Base-by-base conservation (phyloP, 2,329 filamentous ascomycete species). In the Drechslerella dactyloides region DNA sequence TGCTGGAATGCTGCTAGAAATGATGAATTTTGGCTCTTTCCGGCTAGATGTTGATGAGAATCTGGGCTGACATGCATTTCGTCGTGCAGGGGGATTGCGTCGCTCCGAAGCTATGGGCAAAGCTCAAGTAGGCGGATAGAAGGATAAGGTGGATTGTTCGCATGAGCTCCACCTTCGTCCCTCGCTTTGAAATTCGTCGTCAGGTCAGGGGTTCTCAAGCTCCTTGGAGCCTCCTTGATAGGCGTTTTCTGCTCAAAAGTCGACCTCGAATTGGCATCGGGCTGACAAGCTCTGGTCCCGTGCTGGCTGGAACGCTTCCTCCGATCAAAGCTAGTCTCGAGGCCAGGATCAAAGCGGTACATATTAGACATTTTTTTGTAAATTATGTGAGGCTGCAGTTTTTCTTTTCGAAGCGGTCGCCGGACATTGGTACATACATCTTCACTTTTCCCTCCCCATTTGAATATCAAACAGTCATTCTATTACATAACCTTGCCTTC, bases 71-170 rank as follows among this genome's bases (percentile, higher is more conserved):
- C 57, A 13, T 37, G n/a, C 10, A 50, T 57, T 30, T 42, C 53
- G 48, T 51, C 11, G 27, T 60, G 46, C 48, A 70, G 66, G 66
- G 66, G 78, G 84, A 89, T 80, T 99, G 94, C 81, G 93, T 94
- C 74, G 94, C 94, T 62, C 93, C 93, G 79, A 97, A 96, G 88
- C 89, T 99, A 78, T 99, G 91, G 87, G 86, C 88, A 76, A 84
- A 88, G 82, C 90, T 97, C 81, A 96, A 93, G 86, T 97, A 96
- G 46, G 2, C 10, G 42, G 27, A 42, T 1, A 35, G 35, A 27
- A 53, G 35, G 19, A 27, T 53, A 21, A n/a, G 24, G 48, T 58
- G 33, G 13, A 58, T 33, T 5, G 17, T n/a, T 51, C 5, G 37
- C 37, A 13, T 42, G 37, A 42, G 37, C 37, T 42, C 37, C n/a